These are phyloP conservation scores for Aspergillus persii DNA, from an alignment of 2,329 filamentous ascomycete species.

Conservation along the genomic window DNA sequence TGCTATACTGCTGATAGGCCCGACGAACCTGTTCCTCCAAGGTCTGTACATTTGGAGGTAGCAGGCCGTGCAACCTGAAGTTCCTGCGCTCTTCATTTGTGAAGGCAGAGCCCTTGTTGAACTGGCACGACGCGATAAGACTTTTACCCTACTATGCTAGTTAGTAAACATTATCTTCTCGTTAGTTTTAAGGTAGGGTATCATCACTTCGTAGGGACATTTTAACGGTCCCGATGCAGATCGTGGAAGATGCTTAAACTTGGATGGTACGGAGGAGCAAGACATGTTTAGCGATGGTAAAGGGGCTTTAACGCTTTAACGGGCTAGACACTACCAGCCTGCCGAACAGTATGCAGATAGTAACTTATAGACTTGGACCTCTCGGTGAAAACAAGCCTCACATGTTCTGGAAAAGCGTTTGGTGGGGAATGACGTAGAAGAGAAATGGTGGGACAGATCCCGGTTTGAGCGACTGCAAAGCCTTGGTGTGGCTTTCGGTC, in stretches of 20 bases:
- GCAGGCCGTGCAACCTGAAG: slow-evolving; percentile 70
- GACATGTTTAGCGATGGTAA: slow-evolving; percentile 9
- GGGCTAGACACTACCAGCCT: not conserved
- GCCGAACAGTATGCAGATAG: not conserved
- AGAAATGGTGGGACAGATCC: not conserved
- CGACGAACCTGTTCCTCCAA: slow-evolving; percentile 73
- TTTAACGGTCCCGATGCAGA: slow-evolving; percentile 28
- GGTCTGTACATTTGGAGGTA: slow-evolving; percentile 70
- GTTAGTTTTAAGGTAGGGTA: not conserved
- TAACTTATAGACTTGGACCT: not conserved
- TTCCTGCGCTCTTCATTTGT: slow-evolving; percentile 63
- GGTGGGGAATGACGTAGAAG: not conserved
- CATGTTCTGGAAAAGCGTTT: not conserved
- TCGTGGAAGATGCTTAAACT: slow-evolving; percentile 32
- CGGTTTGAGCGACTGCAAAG: not conserved
- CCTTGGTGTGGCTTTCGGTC: not conserved
- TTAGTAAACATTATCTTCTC: not conserved
- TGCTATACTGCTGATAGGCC: slow-evolving; percentile 76
- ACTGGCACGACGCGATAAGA: slow-evolving; percentile 63
- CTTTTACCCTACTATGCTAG: slow-evolving; percentile 42
- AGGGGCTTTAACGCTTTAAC: not conserved
- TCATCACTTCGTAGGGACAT: slow-evolving; percentile 27
- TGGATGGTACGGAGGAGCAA: slow-evolving; percentile 15
- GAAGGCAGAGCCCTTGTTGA: slow-evolving; percentile 85
- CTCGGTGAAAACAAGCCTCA: not conserved